Conservation (phyloP, 768 basidiomycete species). For the Agaricus subrufescens region DNA sequence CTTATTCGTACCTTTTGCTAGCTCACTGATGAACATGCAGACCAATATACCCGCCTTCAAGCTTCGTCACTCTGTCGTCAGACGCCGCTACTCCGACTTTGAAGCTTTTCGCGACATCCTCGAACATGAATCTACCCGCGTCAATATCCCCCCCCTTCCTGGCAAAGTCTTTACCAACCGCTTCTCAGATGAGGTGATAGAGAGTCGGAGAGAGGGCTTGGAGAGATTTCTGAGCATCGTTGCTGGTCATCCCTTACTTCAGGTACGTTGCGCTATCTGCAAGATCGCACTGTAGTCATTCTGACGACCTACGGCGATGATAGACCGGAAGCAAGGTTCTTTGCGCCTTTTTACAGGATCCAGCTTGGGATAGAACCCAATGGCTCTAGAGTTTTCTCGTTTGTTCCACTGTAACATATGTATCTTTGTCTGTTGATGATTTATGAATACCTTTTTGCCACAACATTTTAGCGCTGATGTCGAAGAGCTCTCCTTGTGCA, state of each 20-base stretch:
- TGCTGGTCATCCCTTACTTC: constrained; percentile 93
- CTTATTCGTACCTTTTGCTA: not conserved
- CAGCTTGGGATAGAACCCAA: constrained; percentile 81
- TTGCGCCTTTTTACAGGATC: constrained; percentile 92
- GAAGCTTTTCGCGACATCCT: constrained; percentile 98
- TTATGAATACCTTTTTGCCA: too few species aligned
- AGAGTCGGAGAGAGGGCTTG: constrained; percentile 83
- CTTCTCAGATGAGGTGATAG: constrained; percentile 97
- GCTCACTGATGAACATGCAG: constrained; percentile 34
- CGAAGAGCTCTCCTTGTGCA: too few species aligned
- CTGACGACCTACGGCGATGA: not conserved
- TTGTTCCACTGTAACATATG: too few species aligned
- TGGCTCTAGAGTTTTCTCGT: constrained; percentile 49
- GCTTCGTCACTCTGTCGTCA: constrained; percentile 85
- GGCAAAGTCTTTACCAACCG: constrained; percentile 98
- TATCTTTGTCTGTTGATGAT: too few species aligned
- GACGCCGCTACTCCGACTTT: constrained; percentile 88
- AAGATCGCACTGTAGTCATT: not conserved
- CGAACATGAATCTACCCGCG: constrained; percentile 93
- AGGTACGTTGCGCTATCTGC: constrained; percentile 48
- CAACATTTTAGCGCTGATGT: too few species aligned
- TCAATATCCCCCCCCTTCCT: constrained; percentile 95
- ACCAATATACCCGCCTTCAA: constrained; percentile 99
- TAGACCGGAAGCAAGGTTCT: constrained; percentile 97
- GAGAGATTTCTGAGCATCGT: constrained; percentile 95